Evolutionary conservation across 1,139 yeast species (phyloP), one percentile per base, ranked within the genome.

Genomic region (Zhuliangozyma parablackwelliae): DNA sequence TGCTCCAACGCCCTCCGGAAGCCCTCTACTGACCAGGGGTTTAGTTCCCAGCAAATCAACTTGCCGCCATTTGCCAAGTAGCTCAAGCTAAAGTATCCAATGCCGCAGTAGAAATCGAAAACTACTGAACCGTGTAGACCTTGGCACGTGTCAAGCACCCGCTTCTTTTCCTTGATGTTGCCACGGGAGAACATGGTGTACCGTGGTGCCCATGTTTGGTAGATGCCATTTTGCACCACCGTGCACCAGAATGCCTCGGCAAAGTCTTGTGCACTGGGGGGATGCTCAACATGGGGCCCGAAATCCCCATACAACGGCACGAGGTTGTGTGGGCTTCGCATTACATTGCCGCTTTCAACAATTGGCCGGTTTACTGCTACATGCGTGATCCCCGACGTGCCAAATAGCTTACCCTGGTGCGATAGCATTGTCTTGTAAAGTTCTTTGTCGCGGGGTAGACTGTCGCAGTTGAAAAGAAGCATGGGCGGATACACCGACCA

Each of bases 111-210:
- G 40, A 88, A 53, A 52, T 88, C 96, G 6, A 83, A 64, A 0
- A 83, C 77, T 26, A 66, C 68, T 0, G 68, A 61, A 7, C 54
- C 65, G 7, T 49, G 40, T 3, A 79, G 60, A 10, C 56, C 48
- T 7, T 42, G 41, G 50, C 66, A 72, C 5, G 45, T 47, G 24
- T 63, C 65, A 36, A 82, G 54, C 0, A 88, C 70, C 20, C 96
- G 59, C 11, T 79, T 73, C 56, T 88, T 88, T 52, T 88, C 96
- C 45, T 82, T 83, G 47, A 88, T 77, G 52, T 88, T 88, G 0
- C 96, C 96, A n/a, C 96, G 59, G 28, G 90, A 81, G 53, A 88
- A 88, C 96, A 88, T 88, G 10, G 95, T 86, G 51, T 78, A 82
- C 37, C 71, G 55, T 0, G 96, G 96, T 3, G 92, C 86, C 96